Evolutionary conservation across 2,329 filamentous ascomycete genomes (phyloP).

Genomic region (Pseudocercospora macadamiae): DNA sequence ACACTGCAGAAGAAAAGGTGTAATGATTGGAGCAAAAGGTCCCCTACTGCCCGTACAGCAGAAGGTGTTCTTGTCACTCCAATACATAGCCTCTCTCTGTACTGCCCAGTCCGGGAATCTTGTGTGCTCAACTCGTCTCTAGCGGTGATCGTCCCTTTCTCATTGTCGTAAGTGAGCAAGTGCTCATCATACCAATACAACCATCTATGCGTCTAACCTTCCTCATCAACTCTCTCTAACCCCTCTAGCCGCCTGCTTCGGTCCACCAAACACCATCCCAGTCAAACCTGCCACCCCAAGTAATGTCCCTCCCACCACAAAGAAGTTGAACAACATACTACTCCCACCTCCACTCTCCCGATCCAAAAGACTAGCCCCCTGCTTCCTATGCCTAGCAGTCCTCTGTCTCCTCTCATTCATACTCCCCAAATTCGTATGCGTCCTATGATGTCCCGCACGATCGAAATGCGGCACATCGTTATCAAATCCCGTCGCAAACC

Average conservation of each 20-base stretch:
- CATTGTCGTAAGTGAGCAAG: no score
- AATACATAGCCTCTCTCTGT: no score
- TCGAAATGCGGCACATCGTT: conserved; percentile 78
- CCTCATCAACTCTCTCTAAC: not conserved
- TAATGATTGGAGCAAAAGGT: no score
- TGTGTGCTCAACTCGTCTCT: no score
- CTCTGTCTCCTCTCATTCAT: conserved; percentile 43
- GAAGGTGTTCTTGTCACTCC: no score
- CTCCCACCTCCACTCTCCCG: conserved; percentile 23
- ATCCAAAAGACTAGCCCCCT: conserved; percentile 26
- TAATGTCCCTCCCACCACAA: conserved; percentile 38
- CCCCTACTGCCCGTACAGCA: no score
- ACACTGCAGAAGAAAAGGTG: no score
- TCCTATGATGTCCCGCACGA: conserved; percentile 69
- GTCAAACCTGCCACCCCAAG: conserved; percentile 31
- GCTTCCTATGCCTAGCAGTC: conserved; percentile 24
- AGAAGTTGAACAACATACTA: conserved; percentile 36
- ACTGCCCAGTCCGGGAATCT: no score
- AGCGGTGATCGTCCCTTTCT: no score
- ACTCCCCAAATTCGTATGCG: conserved; percentile 58
- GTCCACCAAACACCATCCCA: conserved; percentile 19
- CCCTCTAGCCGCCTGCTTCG: not conserved
- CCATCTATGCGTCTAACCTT: no score
- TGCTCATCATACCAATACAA: no score
- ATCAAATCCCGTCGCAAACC: conserved; percentile 61